These are phyloP conservation scores for Nicotiana sylvestris DNA, from an alignment of 257 asterid species.

Conservation along the genomic window DNA sequence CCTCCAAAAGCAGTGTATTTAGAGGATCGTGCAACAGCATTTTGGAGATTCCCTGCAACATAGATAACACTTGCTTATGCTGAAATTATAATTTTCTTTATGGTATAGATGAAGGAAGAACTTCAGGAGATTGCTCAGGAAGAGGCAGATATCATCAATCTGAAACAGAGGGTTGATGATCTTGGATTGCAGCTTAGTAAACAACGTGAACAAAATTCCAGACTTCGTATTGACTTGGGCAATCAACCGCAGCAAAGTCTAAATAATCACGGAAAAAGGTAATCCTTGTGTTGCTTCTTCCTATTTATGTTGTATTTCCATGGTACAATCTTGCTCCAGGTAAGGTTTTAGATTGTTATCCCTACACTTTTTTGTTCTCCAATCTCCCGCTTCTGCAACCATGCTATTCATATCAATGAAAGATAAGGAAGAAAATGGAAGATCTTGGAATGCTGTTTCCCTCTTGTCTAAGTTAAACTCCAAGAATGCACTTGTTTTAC, in stretches of 20 bases:
- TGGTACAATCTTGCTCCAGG: conserved; percentile 15
- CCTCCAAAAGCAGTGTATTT: too few relatives aligned
- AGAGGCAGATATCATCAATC: conserved; percentile 50
- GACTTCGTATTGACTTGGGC: conserved; percentile 38
- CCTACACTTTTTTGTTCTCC: background rate
- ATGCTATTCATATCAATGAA: background rate
- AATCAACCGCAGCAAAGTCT: conserved; percentile 40
- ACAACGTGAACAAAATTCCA: conserved; percentile 58
- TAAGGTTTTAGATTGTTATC: conserved; percentile 15
- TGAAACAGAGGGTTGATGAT: conserved; percentile 66
- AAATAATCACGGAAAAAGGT: conserved; percentile 39
- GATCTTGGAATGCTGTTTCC: background rate
- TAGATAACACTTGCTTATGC: conserved; percentile 5
- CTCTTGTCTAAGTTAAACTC: background rate
- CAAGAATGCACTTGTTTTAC: background rate
- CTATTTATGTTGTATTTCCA: conserved; percentile 4
- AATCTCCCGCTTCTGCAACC: background rate
- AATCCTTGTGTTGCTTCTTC: conserved; percentile 12
- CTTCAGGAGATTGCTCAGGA: conserved; percentile 61
- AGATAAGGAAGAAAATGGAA: background rate
- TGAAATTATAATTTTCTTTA: conserved; percentile 25
- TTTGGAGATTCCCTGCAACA: too few relatives aligned
- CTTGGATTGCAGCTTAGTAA: conserved; percentile 58
- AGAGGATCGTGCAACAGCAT: too few relatives aligned
- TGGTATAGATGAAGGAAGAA: conserved; percentile 50